A percentile compares a stretch with the other conserved stretches of the same genome.
phyloP scores from a whole-genome alignment of 1,284 basidiomycete genomes.

The Malassezia japonica region DNA sequence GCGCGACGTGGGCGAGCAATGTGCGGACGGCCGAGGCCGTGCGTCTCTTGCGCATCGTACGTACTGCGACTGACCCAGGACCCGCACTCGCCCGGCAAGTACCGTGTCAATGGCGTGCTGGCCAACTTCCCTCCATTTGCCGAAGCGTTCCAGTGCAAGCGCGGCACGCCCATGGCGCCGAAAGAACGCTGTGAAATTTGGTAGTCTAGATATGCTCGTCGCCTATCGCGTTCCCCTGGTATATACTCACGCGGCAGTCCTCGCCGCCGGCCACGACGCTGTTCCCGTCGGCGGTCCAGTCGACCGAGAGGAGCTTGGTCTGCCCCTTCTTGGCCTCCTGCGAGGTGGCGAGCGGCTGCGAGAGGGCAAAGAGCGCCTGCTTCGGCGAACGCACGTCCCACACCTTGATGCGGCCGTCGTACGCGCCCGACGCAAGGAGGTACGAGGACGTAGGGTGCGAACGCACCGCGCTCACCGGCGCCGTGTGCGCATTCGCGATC shows the following conservation, averaged over 20 bases:
- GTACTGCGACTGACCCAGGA: slow-evolving; percentile 32
- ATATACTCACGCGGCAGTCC: slow-evolving; percentile 24
- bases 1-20: slow-evolving; percentile 37
- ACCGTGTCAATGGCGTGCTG: slow-evolving; percentile 35
- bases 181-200: slow-evolving; percentile 37
- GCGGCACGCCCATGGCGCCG: slow-evolving; percentile 29
- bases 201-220: slow-evolving; percentile 3
- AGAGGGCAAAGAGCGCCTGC: slow-evolving; percentile 39
- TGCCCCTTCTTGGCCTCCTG: neutral
- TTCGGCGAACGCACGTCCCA: slow-evolving; percentile 37
- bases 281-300: slow-evolving; percentile 36
- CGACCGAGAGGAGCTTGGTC: slow-evolving; percentile 31
- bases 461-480: slow-evolving; percentile 23
- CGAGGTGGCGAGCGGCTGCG: slow-evolving; percentile 5
- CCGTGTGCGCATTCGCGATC: slow-evolving; percentile 27
- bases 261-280: slow-evolving; percentile 39
- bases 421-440: slow-evolving; percentile 28
- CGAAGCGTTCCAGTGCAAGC: slow-evolving; percentile 37
- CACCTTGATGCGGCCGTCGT: slow-evolving; percentile 31
- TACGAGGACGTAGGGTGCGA: slow-evolving; percentile 27
- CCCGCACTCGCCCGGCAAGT: slow-evolving; percentile 43
- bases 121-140: slow-evolving; percentile 36
- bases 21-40: slow-evolving; percentile 32
- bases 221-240: slow-evolving; percentile 8
- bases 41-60: slow-evolving; percentile 3